Base-by-base conservation (phyloP, 2,329 filamentous ascomycete species). In the Pseudocercospora macadamiae region DNA sequence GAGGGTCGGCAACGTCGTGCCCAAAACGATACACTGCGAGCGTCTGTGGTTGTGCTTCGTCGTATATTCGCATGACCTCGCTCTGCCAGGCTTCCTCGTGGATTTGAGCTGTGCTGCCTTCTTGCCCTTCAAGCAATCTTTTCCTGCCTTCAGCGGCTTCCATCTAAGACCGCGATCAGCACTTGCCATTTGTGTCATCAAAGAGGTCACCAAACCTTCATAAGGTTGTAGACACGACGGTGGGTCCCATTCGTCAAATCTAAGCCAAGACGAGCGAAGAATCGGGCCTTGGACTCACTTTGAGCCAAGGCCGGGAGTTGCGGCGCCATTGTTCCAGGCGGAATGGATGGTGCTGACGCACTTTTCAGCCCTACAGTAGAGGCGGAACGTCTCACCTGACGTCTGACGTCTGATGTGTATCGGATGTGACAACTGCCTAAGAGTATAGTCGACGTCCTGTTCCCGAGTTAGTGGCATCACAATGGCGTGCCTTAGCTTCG, bases 61-160 rank as follows among this genome's bases (percentile, higher is more conserved):
- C 64, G 59, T 74, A 78, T 26, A 79, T 73, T 16, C 66, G 68
- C 60, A 76, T 47, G 39, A 77, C 73, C 60, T 79, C 75, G 21
- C 65, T 64, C 54, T 79, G 76, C 62, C 73, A 77, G 12, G 75
- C 76, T 4, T 75, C 76, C 64, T 80, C 78, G 18, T 75, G 75
- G 7, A 80, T 75, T 49, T 79, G 74, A 53, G 74, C 73, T 64
- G 75, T 79, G 45, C 73, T 75, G 61, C 51, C 58, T 30, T 63
- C 61, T 19, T 69, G 70, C 49, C 72, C 68, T 23, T 65, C 66
- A 52, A 75, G 75, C 55, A 78, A 63, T 19, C 73, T 69, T 57
- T 75, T 72, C 63, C 77, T 70, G 28, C 73, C 76, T 30, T 60
- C 51, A 21, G 66, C 64, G 14, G 77, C 77, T 60, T 79, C 76